These are phyloP conservation scores for Colletotrichum horii DNA, from an alignment of 2,329 filamentous ascomycete species.

Conservation along the genomic window DNA sequence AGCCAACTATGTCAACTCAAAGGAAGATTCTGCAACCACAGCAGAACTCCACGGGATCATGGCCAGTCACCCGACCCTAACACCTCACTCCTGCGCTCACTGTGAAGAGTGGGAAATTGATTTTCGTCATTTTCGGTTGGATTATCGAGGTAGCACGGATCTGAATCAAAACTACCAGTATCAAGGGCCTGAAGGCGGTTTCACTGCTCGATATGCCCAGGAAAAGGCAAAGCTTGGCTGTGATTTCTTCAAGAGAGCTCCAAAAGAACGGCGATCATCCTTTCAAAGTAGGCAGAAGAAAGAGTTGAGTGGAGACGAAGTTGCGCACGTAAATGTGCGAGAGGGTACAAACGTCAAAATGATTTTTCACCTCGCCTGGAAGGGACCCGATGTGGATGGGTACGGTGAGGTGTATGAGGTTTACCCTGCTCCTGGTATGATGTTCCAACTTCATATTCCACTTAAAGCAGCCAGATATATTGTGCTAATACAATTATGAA, in stretches of 20 bases:
- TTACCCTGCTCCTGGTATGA: not conserved
- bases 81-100: not conserved
- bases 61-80: rapidly evolving
- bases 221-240: not conserved
- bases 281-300: not conserved
- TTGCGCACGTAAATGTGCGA: not conserved
- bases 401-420: not conserved
- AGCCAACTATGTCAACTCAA: not conserved
- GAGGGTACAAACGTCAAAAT: not conserved
- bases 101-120: not conserved
- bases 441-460: not conserved
- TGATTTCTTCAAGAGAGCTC: not conserved
- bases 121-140: not conserved
- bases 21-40: not conserved
- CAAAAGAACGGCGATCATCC: not conserved
- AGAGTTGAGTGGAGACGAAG: not conserved
- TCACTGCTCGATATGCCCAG: not conserved
- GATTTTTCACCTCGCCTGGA: not conserved
- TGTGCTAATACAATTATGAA: not conserved
- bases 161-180: not conserved
- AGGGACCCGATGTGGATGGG: not conserved
- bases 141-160: not conserved
- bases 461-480: too few species aligned
- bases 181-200: not conserved
- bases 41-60: not conserved